These are phyloP conservation scores for Penicillium occitanis DNA, from an alignment of 2,329 filamentous ascomycete genomes.

Conservation along the genomic window DNA sequence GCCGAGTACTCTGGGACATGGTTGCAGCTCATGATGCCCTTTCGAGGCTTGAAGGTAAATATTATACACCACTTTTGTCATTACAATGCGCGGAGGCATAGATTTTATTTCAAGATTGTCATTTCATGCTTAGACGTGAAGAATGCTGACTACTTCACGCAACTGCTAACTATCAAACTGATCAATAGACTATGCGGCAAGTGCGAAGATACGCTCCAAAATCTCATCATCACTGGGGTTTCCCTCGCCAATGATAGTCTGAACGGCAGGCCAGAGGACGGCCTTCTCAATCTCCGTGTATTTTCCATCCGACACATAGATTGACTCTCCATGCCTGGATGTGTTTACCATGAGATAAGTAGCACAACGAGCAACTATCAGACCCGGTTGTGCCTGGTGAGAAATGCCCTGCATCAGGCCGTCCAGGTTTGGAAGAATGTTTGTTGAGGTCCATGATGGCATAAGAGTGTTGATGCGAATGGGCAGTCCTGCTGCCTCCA, in stretches of 20 bases:
- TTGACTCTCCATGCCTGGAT: constrained; percentile 51
- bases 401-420: constrained; percentile 5
- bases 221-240: constrained; percentile 13
- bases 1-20: not conserved
- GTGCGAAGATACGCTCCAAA: not conserved
- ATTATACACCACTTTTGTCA: not conserved
- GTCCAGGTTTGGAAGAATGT: constrained; percentile 42
- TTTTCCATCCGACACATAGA: constrained; percentile 53
- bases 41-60: not conserved
- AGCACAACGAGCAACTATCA: constrained; percentile 51
- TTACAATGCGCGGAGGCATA: not conserved
- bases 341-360: constrained; percentile 53
- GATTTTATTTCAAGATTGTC: not conserved
- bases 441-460: constrained; percentile 57
- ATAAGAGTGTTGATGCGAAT: constrained; percentile 59
- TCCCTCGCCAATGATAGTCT: constrained; percentile 10
- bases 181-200: not conserved
- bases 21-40: not conserved
- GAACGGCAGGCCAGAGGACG: constrained; percentile 1
- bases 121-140: not conserved
- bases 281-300: constrained; percentile 57
- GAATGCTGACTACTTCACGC: not conserved
- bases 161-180: not conserved
- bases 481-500: constrained; percentile 37
- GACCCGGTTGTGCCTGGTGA: constrained; percentile 46